phyloP scores from a whole-genome alignment of 192 early-diverging fungal genomes.

The Dissophora ornata region DNA sequence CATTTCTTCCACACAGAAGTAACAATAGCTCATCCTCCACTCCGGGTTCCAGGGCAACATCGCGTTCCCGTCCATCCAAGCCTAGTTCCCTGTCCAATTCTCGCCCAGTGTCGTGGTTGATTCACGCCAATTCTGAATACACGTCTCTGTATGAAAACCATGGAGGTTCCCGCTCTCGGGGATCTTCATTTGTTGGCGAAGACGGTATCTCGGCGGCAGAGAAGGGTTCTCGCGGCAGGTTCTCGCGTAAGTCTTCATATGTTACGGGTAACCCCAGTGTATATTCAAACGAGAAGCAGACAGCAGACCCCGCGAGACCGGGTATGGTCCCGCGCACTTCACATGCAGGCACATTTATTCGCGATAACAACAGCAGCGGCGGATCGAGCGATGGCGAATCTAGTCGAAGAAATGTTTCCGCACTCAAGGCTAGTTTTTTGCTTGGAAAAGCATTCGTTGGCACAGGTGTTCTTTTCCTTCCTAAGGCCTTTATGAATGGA shows the following conservation, averaged over 20 bases:
- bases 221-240: constrained; percentile 6
- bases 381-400: constrained; percentile 8
- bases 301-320: background rate
- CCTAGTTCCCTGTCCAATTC: constrained; percentile 21
- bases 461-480: constrained; percentile 79
- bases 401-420: constrained; percentile 36
- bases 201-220: constrained; percentile 14
- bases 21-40: background rate
- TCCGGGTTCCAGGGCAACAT: constrained; percentile 19
- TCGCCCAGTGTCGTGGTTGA: constrained; percentile 42
- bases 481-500: constrained; percentile 71
- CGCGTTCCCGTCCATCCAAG: constrained; percentile 16
- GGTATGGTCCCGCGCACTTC: background rate
- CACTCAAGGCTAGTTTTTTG: constrained; percentile 51
- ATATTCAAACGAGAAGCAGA: background rate
- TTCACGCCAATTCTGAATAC: constrained; percentile 40
- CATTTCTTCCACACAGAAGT: background rate
- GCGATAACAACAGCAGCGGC: constrained; percentile 7
- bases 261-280: background rate
- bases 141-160: constrained; percentile 39
- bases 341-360: background rate
- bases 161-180: constrained; percentile 27
- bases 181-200: constrained; percentile 18
- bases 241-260: constrained; percentile 12
- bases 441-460: constrained; percentile 80